A percentile compares a stretch with the other conserved stretches of the same genome.
These are phyloP conservation scores for Metschnikowia drakensbergensis DNA, from an alignment of 805 yeast genomes.

Conservation along the genomic window DNA sequence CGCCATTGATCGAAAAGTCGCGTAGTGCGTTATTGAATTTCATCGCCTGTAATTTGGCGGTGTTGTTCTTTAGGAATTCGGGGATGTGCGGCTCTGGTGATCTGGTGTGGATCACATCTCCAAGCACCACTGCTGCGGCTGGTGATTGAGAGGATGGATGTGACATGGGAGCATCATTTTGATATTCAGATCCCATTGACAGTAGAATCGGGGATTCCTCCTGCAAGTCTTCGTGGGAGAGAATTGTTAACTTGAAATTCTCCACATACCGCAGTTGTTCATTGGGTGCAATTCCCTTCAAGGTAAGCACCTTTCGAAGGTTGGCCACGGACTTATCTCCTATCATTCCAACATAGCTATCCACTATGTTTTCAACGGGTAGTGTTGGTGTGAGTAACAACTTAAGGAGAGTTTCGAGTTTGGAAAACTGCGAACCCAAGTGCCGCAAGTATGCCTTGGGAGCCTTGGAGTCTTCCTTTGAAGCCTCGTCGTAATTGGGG, in stretches of 20 bases:
- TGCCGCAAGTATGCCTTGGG: slow-evolving; percentile 37
- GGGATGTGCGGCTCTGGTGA: slow-evolving; percentile 27
- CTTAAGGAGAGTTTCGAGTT: slow-evolving; percentile 63
- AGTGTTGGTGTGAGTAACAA: slow-evolving; percentile 58
- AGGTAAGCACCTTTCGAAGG: slow-evolving; percentile 58
- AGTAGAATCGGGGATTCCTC: slow-evolving; percentile 30
- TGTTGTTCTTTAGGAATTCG: slow-evolving; percentile 17
- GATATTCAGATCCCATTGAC: slow-evolving; percentile 19
- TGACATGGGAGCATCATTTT: background rate
- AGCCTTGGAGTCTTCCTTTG: slow-evolving; percentile 11
- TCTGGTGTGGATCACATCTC: slow-evolving; percentile 12
- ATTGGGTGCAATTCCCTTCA: slow-evolving; percentile 50
- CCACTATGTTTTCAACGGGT: slow-evolving; percentile 61
- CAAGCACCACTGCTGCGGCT: slow-evolving; percentile 9
- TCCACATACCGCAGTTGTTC: slow-evolving; percentile 33
- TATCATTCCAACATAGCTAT: slow-evolving; percentile 60
- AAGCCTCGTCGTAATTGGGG: slow-evolving; percentile 32
- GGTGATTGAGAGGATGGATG: slow-evolving; percentile 18
- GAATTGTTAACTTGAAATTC: slow-evolving; percentile 34
- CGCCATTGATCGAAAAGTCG: slow-evolving; percentile 48
- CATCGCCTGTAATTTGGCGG: slow-evolving; percentile 40
- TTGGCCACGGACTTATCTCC: slow-evolving; percentile 62
- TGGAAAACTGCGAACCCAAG: slow-evolving; percentile 39
- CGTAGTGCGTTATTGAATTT: slow-evolving; percentile 40
- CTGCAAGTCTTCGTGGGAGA: slow-evolving; percentile 24